Evolutionary conservation across 1,284 basidiomycete genomes (phyloP).

Genomic region (Phenoliferia sp.): DNA sequence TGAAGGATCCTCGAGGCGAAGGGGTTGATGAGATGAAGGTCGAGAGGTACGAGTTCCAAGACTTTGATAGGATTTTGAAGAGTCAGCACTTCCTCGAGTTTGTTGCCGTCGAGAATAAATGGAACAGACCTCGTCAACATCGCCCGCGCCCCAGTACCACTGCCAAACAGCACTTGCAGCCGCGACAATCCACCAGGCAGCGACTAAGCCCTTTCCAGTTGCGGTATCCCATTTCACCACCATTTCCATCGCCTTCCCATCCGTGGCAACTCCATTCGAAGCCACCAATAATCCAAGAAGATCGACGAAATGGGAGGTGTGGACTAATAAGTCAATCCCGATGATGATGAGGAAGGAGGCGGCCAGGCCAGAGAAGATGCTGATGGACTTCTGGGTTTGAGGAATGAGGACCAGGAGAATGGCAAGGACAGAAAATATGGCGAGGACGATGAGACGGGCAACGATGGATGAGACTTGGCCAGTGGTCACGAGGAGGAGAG

Average conservation of each 20-base stretch:
- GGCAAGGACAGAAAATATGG: not conserved
- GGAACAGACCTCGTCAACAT: constrained; percentile 37
- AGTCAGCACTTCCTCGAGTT: constrained; percentile 27
- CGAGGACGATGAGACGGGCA: constrained; percentile 8
- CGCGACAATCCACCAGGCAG: constrained; percentile 20
- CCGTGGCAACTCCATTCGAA: constrained; percentile 55
- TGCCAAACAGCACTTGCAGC: constrained; percentile 18
- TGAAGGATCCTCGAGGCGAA: not conserved
- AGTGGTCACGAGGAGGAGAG: constrained; percentile 14
- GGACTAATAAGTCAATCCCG: constrained; percentile 58
- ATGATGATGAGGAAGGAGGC: constrained; percentile 15
- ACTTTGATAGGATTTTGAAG: constrained; percentile 1
- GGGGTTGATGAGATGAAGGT: not conserved
- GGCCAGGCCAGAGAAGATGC: not conserved
- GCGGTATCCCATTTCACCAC: constrained; percentile 3
- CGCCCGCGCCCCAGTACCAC: constrained; percentile 32
- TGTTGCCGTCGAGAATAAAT: constrained; percentile 33
- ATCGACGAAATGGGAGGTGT: constrained; percentile 19
- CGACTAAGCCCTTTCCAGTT: constrained; percentile 14
- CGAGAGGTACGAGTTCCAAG: constrained; percentile 17
- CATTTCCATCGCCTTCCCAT: constrained; percentile 43
- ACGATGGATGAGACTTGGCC: constrained; percentile 1
- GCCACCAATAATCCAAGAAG: constrained; percentile 62
- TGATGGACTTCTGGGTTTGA: not conserved
- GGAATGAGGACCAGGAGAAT: not conserved